Evolutionary conservation across 2,329 filamentous ascomycete genomes (phyloP).

Genomic region (Neonectria ditissima): DNA sequence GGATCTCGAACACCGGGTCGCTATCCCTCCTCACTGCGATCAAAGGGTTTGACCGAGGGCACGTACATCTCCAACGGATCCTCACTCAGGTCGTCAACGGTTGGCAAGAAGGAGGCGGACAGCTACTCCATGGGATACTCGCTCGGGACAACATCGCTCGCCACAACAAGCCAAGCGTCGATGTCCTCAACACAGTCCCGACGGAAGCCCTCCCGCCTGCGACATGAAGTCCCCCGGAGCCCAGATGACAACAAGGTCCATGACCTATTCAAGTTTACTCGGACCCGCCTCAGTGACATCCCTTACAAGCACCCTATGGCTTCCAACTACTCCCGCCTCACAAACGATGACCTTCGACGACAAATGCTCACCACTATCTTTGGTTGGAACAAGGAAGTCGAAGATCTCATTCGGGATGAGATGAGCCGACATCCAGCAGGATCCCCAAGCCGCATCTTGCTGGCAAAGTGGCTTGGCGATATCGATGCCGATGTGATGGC

Average conservation of each 20-base stretch:
- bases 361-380: slow-evolving; percentile 97
- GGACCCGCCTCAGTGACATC: slow-evolving; percentile 83
- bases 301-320: slow-evolving; percentile 79
- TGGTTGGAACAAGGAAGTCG: slow-evolving; percentile 89
- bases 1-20: slow-evolving; percentile 64
- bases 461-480: slow-evolving; percentile 94
- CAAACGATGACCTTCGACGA: slow-evolving; percentile 82
- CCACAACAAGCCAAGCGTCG: slow-evolving; percentile 54
- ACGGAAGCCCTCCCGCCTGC: slow-evolving; percentile 74
- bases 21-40: slow-evolving; percentile 64
- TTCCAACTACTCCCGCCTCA: slow-evolving; percentile 69
- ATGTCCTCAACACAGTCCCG: slow-evolving; percentile 61
- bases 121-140: slow-evolving; percentile 65
- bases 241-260: slow-evolving; percentile 77
- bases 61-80: slow-evolving; percentile 76
- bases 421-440: slow-evolving; percentile 78
- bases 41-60: slow-evolving; percentile 68
- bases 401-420: slow-evolving; percentile 86
- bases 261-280: slow-evolving; percentile 89
- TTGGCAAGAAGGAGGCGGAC: slow-evolving; percentile 57
- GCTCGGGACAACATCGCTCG: slow-evolving; percentile 49
- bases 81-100: slow-evolving; percentile 56
- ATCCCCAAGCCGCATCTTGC: slow-evolving; percentile 82
- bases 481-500: slow-evolving; percentile 84
- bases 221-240: slow-evolving; percentile 83